phyloP scores from a whole-genome alignment of 495 filamentous ascomycete genomes.

The Aspergillus panamensis region DNA sequence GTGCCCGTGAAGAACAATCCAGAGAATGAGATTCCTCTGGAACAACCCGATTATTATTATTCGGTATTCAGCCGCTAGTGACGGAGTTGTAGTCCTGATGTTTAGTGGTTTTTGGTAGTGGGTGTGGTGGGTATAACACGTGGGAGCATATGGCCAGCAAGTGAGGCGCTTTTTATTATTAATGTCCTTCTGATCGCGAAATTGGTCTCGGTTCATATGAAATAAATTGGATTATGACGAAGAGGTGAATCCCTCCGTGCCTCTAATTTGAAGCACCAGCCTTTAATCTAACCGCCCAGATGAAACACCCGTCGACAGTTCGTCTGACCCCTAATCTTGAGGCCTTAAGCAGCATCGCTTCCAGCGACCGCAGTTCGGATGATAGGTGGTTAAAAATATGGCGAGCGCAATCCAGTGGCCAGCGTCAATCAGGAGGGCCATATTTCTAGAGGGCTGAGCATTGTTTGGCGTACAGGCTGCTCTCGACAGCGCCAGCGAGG shows the following conservation, averaged over 20 bases:
- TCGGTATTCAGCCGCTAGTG: too few species aligned
- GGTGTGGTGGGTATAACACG: too few species aligned
- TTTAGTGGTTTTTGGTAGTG: too few species aligned
- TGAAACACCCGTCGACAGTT: conserved; percentile 14
- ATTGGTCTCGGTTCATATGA: too few species aligned
- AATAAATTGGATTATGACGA: too few species aligned
- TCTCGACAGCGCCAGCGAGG: not conserved
- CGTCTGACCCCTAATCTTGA: conserved; percentile 8
- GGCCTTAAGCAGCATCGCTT: conserved; percentile 5
- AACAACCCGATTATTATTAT: too few species aligned
- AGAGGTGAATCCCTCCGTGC: not conserved
- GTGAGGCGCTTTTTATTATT: too few species aligned
- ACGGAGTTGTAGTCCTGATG: too few species aligned
- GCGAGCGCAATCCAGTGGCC: not conserved
- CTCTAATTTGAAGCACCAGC: not conserved
- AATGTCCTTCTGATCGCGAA: too few species aligned
- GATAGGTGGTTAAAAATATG: conserved; percentile 16
- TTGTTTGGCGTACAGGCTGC: not conserved
- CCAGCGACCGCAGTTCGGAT: not conserved
- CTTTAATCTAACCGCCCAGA: conserved; percentile 11
- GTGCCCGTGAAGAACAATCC: not conserved
- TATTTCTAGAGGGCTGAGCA: not conserved
- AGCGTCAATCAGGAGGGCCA: not conserved
- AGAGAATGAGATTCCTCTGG: too few species aligned
- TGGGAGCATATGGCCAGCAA: too few species aligned